Evolutionary conservation across 2,329 filamentous ascomycete species (phyloP), one percentile per base, ranked within the genome.

Genomic region (Geoglossum cookeanum): DNA sequence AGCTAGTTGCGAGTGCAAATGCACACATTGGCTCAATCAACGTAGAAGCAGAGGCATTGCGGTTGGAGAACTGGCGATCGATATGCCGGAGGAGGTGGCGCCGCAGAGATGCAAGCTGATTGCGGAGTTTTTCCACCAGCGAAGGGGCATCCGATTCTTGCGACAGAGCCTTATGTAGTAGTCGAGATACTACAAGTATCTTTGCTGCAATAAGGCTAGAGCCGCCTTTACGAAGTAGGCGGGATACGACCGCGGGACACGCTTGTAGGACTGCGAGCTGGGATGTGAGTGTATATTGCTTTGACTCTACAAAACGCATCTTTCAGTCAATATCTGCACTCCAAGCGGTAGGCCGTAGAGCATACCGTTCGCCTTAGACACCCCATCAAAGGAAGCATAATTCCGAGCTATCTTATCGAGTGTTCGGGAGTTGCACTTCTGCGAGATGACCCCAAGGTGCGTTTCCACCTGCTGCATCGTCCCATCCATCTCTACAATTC

Each of bases 401-500:
- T 59, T 85, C 76, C 37, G 70, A 65, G 49, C 76, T 67, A 89
- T 88, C 61, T 74, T 77, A 29, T 81, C 81, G 29, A 95, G 74
- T 30, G 83, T 75, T 56, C 77, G 73, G 42, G 87, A 78, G 55
- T 90, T 89, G 69, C 91, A 96, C 58, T 80, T 79, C 47, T 79
- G 78, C 51, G 87, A 87, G 72, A 95, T 84, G 59, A 76, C 75
- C 15, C 78, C 78, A 55, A 97, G 75, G 42, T 82, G 78, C 4
- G 75, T 72, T 68, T 95, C 88, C 15, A 88, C 84, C 11, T 75
- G 72, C 60, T 83, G 78, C 71, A 92, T 91, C 66, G 91, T 82
- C 44, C 70, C 71, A 62, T 87, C 85, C 87, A 97, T 95, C 60
- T 83, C 78, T 57, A 96, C 85, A 62, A 97, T 97, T n/a, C 83